Base-by-base conservation (phyloP, 2,329 filamentous ascomycete genomes). In the Alternaria sp. region DNA sequence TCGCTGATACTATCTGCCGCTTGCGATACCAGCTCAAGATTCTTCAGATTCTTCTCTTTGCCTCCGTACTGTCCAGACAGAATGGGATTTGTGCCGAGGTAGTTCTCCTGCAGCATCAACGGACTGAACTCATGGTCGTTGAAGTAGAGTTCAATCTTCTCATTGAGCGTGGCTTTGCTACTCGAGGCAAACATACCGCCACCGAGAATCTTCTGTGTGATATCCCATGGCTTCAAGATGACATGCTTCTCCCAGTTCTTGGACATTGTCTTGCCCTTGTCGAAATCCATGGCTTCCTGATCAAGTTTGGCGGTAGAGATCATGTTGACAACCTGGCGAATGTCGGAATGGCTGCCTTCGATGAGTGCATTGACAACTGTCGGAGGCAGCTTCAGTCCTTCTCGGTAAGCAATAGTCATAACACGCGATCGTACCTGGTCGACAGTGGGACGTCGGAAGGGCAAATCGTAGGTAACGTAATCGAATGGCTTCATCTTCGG, bases 401-500 rank as follows among this genome's bases (percentile, higher is more conserved):
- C 95, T 65, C 94, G 88, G 79, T 91, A 96, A 72, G 93, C 96
- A 65, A 99, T 97, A 0, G 95, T 98, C 85, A 94, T 94, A 74
- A 99, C 92, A 22, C 95, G 88, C 34, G 92, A 94, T 54, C 94
- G 88, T 54, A 99, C 93, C 81, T 96, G 92, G 53, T 97, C 93
- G 3, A 93, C 89, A 0, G 93, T 96, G 5, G 95, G 95, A 28
- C 94, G 89, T 73, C 91, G 88, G 84, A 99, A 99, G 43, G 89
- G 88, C 64, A 99, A 81, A 66, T 98, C 94, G 72, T 87, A 94
- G 3, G 92, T 90, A 53, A 91, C 90, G 71, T 88, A 87, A 75
- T 98, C 94, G 75, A 99, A 99, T 0, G 95, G 95, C 80, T 94
- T 97, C 95, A 99, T 99, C 85, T 99, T 99, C 30, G 91, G 95